Base-by-base conservation (phyloP, 1,139 yeast species). In the Oligophagozyma castellii region DNA sequence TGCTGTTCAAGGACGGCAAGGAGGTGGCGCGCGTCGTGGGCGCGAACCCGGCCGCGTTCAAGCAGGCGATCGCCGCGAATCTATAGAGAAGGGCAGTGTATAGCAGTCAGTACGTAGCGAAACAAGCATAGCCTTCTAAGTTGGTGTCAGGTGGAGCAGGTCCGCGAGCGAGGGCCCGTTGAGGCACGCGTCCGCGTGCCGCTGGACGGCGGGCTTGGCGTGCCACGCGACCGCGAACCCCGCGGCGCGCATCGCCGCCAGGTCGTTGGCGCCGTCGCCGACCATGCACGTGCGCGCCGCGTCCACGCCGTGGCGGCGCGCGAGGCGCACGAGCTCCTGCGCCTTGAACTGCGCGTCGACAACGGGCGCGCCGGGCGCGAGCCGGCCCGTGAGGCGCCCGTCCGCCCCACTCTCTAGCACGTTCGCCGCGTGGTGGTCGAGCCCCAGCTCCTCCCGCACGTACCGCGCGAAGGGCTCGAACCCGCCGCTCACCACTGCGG, bases 201-300 rank as follows among this genome's bases (percentile, higher is more conserved):
- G 46, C 51, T 83, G 95, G 3, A 92, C 98, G 38, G 66, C 72
- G 19, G 96, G 95, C 53, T 92, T 92, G 12, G 98, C 98, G 51
- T 84, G 79, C 92, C 95, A 92, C 0, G 98, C 98, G 35, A 92
- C 65, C 12, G 98, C 98, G 52, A 73, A 80, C 0, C 98, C 96
- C 2, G 95, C 95, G 12, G 59, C 71, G 3, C 63, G 68, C 96
- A 92, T 89, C 86, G 93, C 93, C 24, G 70, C 70, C 50, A 92
- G 62, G 55, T 92, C 99, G 46, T 92, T 92, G 15, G 96, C 94
- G 19, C 98, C 98, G 51, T 92, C 98, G 18, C 99, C 99, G 22
- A 92, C 81, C 23, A 96, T 96, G 28, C 81, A 76, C 0, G 76
- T 71, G 12, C 65, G 51, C 24, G 54, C 56, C 3, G 77, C 58